Percentiles rank a stretch among this genome's conserved stretches.
These are phyloP conservation scores for Iberis pinnata DNA, from an alignment of 345 rosid genomes.

Conservation along the genomic window DNA sequence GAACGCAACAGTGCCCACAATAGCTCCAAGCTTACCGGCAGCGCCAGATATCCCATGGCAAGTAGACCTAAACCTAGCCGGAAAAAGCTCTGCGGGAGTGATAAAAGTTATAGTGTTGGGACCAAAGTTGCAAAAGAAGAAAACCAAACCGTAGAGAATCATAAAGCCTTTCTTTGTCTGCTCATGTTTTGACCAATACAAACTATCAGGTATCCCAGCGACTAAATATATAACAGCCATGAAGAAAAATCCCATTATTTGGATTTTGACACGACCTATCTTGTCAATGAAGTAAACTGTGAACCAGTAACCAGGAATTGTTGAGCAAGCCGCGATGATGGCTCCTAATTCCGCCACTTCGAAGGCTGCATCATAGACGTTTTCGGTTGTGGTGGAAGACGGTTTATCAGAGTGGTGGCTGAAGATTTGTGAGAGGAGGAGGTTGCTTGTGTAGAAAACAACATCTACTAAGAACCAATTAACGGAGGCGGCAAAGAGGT, in stretches of 20 bases:
- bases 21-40: constrained; percentile 62
- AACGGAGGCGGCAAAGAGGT: constrained; percentile 52
- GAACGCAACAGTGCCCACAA: constrained; percentile 56
- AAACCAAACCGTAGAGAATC: constrained; percentile 43
- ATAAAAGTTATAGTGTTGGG: constrained; percentile 80
- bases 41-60: constrained; percentile 83
- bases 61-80: constrained; percentile 73
- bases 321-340: constrained; percentile 40
- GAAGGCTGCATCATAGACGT: constrained; percentile 41
- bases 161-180: constrained; percentile 36
- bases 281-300: constrained; percentile 56
- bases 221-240: constrained; percentile 56
- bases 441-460: constrained; percentile 59
- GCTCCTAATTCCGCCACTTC: constrained; percentile 41
- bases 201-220: constrained; percentile 37
- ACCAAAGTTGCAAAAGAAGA: constrained; percentile 79
- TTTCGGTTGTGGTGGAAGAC: not conserved
- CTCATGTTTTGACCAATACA: constrained; percentile 28
- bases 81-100: constrained; percentile 73
- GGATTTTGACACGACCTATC: constrained; percentile 56
- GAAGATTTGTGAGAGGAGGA: constrained; percentile 55
- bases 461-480: constrained; percentile 64
- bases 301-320: constrained; percentile 74
- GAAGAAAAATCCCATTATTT: constrained; percentile 49
- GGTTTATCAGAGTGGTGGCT: not conserved